Conservation (phyloP, 306 rosid genomes). For the Betula pendula region DNA sequence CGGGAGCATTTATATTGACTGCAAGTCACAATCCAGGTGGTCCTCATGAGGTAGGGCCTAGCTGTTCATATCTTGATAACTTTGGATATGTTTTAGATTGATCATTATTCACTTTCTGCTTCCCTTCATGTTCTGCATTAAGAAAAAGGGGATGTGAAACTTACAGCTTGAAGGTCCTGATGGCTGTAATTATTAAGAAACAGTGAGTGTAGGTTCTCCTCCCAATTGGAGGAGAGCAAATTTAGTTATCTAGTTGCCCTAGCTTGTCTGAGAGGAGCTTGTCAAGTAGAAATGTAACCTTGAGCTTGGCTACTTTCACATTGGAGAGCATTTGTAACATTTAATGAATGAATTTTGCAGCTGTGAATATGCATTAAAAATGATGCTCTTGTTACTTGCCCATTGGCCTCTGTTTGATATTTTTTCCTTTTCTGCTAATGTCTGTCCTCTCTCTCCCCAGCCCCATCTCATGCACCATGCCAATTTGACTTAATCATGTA, state of each 20-base stretch:
- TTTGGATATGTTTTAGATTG: neutral
- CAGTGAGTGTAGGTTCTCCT: neutral
- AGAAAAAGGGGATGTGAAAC: neutral
- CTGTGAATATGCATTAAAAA: neutral
- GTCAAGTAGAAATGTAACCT: neutral
- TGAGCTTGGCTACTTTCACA: neutral
- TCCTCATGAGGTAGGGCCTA: slow-evolving; percentile 68
- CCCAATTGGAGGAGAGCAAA: neutral
- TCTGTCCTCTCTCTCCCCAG: neutral
- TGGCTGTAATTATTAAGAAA: neutral
- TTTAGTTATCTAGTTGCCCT: neutral
- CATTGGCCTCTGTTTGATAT: neutral
- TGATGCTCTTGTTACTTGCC: neutral
- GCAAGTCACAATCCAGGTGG: slow-evolving; percentile 99
- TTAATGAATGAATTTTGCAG: neutral
- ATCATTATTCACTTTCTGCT: neutral
- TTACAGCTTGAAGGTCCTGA: neutral
- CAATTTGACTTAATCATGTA: neutral
- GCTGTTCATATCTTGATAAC: neutral
- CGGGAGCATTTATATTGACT: slow-evolving; percentile 95
- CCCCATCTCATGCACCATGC: neutral
- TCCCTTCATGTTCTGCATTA: neutral
- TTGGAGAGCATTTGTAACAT: neutral
- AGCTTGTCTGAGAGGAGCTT: neutral
- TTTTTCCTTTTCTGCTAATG: neutral